These are phyloP conservation scores for Parsonsia alboflavescens DNA, from an alignment of 257 asterid genomes.

Conservation along the genomic window DNA sequence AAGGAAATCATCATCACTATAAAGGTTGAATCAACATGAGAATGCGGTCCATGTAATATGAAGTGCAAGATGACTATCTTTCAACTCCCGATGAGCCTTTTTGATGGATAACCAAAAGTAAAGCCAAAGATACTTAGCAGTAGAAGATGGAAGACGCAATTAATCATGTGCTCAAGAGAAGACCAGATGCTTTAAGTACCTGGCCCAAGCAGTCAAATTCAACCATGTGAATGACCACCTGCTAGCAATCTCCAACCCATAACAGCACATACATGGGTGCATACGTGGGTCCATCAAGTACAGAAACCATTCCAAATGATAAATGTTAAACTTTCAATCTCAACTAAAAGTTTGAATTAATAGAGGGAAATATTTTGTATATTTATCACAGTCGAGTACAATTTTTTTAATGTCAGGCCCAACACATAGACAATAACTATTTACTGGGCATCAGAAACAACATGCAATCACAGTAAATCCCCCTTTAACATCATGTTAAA, in stretches of 20 bases:
- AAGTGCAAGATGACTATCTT: background rate
- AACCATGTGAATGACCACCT: conserved; percentile 8
- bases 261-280: background rate
- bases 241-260: conserved; percentile 19
- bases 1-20: background rate
- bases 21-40: background rate
- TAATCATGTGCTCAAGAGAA: conserved; percentile 7
- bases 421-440: too few relatives aligned
- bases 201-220: conserved; percentile 7
- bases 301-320: conserved; percentile 8
- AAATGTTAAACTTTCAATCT: too few relatives aligned
- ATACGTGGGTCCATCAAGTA: conserved; percentile 24
- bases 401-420: too few relatives aligned
- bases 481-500: too few relatives aligned
- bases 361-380: too few relatives aligned
- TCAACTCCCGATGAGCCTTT: background rate
- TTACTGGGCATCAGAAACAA: too few relatives aligned
- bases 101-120: conserved; percentile 3
- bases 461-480: too few relatives aligned
- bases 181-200: conserved; percentile 14
- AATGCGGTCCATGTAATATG: background rate
- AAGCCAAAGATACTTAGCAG: conserved; percentile 5
- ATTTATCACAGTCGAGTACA: too few relatives aligned
- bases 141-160: conserved; percentile 8
- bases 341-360: too few relatives aligned